phyloP scores from a whole-genome alignment of 2,329 filamentous ascomycete genomes.

The Phialemoniopsis sp. region DNA sequence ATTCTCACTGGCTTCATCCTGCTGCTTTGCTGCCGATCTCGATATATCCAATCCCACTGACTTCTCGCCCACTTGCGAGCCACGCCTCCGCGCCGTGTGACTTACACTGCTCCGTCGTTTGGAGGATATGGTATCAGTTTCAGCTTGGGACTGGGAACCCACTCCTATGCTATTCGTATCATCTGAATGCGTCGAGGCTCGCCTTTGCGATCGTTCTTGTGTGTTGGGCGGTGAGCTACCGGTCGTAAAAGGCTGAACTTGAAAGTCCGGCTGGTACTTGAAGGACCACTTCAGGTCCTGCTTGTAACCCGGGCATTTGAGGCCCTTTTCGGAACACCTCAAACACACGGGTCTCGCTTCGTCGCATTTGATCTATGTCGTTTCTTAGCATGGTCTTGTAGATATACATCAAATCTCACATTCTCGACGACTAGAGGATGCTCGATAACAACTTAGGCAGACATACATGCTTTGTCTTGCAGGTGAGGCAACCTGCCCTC shows the following conservation, averaged over 20 bases:
- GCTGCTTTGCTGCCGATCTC: no score
- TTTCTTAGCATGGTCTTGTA: not conserved
- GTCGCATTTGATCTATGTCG: constrained; percentile 22
- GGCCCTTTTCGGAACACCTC: constrained; percentile 20
- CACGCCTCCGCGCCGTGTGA: no score
- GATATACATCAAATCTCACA: no score
- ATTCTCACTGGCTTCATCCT: no score
- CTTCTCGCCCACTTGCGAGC: no score
- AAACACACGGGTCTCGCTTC: constrained; percentile 20
- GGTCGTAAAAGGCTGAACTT: not conserved
- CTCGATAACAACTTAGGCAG: no score
- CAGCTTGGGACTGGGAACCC: not conserved
- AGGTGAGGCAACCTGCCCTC: constrained; percentile 19
- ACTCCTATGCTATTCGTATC: not conserved
- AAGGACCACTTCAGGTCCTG: constrained; percentile 34
- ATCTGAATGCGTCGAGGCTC: not conserved
- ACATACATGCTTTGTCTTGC: constrained; percentile 21
- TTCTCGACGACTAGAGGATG: no score
- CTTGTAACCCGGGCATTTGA: constrained; percentile 21
- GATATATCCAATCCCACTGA: no score
- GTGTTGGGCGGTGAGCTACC: not conserved
- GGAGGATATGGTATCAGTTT: not conserved
- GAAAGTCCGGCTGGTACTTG: constrained; percentile 27
- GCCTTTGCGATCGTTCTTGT: not conserved
- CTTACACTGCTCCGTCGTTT: no score